phyloP scores from a whole-genome alignment of 495 filamentous ascomycete genomes.

The Talaromyces ruber region DNA sequence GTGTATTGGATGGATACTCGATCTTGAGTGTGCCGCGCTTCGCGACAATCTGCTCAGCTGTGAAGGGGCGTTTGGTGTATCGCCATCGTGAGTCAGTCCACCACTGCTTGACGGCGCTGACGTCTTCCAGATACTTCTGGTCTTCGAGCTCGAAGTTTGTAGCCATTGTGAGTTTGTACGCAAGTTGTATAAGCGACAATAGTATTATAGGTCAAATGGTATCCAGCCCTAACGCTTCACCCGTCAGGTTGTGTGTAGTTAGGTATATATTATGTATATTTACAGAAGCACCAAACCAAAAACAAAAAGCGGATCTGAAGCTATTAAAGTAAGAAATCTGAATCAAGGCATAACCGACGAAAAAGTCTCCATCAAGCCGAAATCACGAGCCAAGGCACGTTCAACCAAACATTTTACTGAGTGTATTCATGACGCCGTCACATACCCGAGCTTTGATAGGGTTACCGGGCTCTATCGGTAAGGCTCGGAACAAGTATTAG shows the following conservation, averaged over 20 bases:
- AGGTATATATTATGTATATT: not conserved
- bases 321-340: not conserved
- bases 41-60: conserved; percentile 90
- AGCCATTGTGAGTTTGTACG: conserved; percentile 22
- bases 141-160: conserved; percentile 60
- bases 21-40: conserved; percentile 91
- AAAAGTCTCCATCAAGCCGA: conserved; percentile 2
- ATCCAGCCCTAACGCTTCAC: not conserved
- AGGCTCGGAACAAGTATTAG: not conserved
- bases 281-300: not conserved
- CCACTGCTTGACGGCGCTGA: conserved; percentile 84
- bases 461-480: not conserved
- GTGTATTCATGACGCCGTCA: conserved; percentile 1
- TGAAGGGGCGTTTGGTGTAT: conserved; percentile 86
- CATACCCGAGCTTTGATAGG: conserved; percentile 2
- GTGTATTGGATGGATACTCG: conserved; percentile 79
- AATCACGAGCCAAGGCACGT: conserved; percentile 1
- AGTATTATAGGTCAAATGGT: not conserved
- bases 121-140: conserved; percentile 67
- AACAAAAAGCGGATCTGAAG: not conserved
- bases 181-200: not conserved
- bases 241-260: not conserved
- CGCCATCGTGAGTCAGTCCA: conserved; percentile 90
- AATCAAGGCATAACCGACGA: not conserved
- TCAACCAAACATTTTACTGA: not conserved